Conservation (phyloP, 331 rosid species). For the Malus hybrid region DNA sequence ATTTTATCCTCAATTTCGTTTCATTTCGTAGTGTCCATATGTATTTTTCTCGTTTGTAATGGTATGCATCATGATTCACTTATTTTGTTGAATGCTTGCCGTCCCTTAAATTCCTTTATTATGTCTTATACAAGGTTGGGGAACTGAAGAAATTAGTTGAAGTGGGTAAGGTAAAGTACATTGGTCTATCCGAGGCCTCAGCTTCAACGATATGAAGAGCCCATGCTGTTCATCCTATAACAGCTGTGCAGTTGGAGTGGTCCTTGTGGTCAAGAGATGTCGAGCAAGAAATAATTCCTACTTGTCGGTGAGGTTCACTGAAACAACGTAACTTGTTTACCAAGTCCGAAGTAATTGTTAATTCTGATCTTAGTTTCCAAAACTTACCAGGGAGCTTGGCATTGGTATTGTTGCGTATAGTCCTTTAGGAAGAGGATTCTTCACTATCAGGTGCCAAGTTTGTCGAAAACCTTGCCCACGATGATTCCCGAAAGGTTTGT, state of each 20-base stretch:
- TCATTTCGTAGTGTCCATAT: no score
- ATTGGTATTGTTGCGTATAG: slow-evolving; percentile 50
- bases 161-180: slow-evolving; percentile 27
- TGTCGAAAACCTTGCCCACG: slow-evolving; percentile 13
- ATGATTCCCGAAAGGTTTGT: slow-evolving; percentile 50
- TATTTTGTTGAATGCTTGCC: not conserved
- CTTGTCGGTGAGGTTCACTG: slow-evolving; percentile 9
- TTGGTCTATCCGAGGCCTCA: slow-evolving; percentile 28
- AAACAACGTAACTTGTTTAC: not conserved
- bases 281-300: slow-evolving; percentile 23
- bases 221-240: slow-evolving; percentile 24
- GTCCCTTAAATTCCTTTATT: not conserved
- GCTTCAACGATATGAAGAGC: slow-evolving; percentile 32
- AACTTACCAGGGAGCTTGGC: slow-evolving; percentile 47
- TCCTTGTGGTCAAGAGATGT: slow-evolving; percentile 29
- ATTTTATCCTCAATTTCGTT: not conserved
- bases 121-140: slow-evolving; percentile 8
- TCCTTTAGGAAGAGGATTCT: no score
- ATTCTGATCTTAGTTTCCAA: not conserved
- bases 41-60: no score
- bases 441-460: slow-evolving; percentile 30
- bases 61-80: not conserved
- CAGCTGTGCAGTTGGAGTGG: slow-evolving; percentile 30
- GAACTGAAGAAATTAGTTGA: slow-evolving; percentile 28
- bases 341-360: not conserved